These are phyloP conservation scores for Elymus sibiricus DNA, from an alignment of 176 grass and related monocot genomes.

Conservation along the genomic window DNA sequence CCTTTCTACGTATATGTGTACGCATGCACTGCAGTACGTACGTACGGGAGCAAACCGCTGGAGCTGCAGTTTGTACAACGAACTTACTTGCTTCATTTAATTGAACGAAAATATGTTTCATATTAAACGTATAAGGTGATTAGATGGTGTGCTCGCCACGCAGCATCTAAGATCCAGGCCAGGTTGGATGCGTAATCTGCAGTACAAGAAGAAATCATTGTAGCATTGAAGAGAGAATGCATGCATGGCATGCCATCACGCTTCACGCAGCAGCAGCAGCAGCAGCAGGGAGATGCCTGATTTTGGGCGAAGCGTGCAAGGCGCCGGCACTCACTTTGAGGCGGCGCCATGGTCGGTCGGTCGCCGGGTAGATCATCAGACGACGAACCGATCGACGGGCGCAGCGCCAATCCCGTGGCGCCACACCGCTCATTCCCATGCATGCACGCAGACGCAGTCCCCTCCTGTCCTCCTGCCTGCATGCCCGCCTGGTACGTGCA, in stretches of 20 bases:
- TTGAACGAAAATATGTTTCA: too few species aligned
- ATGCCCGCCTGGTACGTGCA: neutral
- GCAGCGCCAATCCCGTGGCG: slow-evolving; percentile 10
- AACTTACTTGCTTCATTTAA: too few species aligned
- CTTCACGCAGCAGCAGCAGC: neutral
- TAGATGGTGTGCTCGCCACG: neutral
- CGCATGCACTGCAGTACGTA: neutral
- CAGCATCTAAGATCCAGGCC: neutral
- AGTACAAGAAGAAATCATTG: slow-evolving; percentile 23
- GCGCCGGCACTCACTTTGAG: slow-evolving; percentile 62
- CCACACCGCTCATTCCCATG: neutral
- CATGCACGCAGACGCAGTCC: neutral
- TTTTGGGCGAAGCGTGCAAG: slow-evolving; percentile 56
- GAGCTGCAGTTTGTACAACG: too few species aligned
- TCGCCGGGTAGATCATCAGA: neutral
- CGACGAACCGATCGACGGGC: neutral
- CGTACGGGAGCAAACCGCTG: neutral
- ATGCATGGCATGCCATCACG: neutral
- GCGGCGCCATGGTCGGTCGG: neutral
- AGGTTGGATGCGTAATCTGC: neutral
- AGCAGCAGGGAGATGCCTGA: neutral
- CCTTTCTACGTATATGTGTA: neutral
- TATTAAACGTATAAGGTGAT: too few species aligned
- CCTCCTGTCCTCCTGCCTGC: neutral
- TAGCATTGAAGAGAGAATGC: neutral